Conservation (phyloP, 2,329 filamentous ascomycete species). For the Diaporthe helianthi region DNA sequence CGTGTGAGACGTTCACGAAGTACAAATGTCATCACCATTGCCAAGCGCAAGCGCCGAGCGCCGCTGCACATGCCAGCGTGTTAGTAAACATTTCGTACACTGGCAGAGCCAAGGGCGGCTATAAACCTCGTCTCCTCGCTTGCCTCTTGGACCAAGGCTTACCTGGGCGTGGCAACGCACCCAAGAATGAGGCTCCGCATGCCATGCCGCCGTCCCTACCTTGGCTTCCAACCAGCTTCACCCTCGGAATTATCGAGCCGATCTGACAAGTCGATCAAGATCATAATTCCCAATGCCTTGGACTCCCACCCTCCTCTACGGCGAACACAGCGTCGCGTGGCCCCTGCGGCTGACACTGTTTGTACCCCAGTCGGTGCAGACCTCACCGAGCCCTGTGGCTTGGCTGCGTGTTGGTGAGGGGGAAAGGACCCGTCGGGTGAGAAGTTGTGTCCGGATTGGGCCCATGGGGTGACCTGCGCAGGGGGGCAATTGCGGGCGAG, state of each 20-base stretch:
- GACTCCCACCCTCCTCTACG: background rate
- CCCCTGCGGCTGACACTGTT: background rate
- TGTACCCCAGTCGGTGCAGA: conserved; percentile 22
- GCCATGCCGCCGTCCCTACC: background rate
- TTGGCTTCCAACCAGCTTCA: background rate
- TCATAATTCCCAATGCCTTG: background rate
- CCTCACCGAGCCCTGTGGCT: conserved; percentile 3
- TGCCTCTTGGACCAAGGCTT: background rate
- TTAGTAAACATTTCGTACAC: too few species aligned
- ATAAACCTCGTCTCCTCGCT: too few species aligned
- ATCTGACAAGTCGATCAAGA: background rate
- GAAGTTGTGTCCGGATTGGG: background rate
- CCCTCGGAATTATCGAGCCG: conserved; percentile 3
- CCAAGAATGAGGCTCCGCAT: conserved; percentile 16
- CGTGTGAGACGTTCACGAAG: too few species aligned
- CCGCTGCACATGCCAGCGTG: too few species aligned
- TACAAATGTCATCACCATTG: too few species aligned
- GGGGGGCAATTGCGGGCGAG: background rate
- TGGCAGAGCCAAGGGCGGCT: too few species aligned
- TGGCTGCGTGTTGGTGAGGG: conserved; percentile 4
- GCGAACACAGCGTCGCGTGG: background rate
- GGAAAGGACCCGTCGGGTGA: conserved; percentile 22
- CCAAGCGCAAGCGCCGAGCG: too few species aligned
- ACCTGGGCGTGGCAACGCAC: background rate
- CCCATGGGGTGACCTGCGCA: background rate